Evolutionary conservation across 371 early-diverging fungal genomes (phyloP).

Genomic region (Mucor velutinosus): DNA sequence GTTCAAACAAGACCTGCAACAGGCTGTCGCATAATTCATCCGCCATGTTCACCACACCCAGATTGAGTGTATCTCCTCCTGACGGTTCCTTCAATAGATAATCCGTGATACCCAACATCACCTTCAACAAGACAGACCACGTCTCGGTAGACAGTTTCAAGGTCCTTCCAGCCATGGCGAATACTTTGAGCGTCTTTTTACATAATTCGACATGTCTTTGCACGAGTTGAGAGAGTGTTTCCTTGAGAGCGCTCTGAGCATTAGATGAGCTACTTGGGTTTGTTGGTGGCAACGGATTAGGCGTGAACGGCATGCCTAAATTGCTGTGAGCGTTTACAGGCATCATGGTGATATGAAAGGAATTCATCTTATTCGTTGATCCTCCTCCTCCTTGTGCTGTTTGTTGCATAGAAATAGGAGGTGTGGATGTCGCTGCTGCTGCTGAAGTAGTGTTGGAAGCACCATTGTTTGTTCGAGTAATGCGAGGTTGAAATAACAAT

Average conservation of each 20-base stretch:
- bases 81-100: conserved; percentile 63
- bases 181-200: conserved; percentile 66
- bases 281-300: conserved; percentile 8
- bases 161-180: conserved; percentile 66
- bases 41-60: conserved; percentile 63
- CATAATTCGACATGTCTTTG: conserved; percentile 75
- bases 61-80: conserved; percentile 22
- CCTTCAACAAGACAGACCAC: conserved; percentile 78
- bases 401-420: conserved; percentile 29
- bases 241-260: conserved; percentile 19
- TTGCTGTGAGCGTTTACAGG: conserved; percentile 29
- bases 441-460: not conserved
- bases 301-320: conserved; percentile 21
- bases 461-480: conserved; percentile 19
- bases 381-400: not conserved
- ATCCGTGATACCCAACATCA: conserved; percentile 73
- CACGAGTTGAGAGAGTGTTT: conserved; percentile 41
- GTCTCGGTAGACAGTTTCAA: conserved; percentile 70
- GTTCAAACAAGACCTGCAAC: conserved; percentile 68
- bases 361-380: not conserved
- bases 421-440: conserved; percentile 17
- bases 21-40: conserved; percentile 77
- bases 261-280: conserved; percentile 3
- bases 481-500: conserved; percentile 69
- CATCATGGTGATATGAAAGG: conserved; percentile 27